phyloP scores from a whole-genome alignment of 2,329 filamentous ascomycete species.

The Chaetomium sp. region DNA sequence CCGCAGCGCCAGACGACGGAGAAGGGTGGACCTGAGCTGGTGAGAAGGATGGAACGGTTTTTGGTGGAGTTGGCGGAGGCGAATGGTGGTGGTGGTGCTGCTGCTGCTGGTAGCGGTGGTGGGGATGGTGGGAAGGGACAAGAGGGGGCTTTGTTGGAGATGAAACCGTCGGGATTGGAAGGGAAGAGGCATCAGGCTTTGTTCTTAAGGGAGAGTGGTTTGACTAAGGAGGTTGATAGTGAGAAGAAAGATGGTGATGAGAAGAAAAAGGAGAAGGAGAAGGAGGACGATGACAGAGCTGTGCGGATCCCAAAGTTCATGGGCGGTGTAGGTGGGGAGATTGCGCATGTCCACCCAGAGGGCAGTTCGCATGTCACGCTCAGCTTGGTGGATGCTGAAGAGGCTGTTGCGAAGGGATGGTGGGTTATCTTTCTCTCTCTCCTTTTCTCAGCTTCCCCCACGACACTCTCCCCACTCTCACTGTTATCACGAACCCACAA shows the following conservation, averaged over 20 bases:
- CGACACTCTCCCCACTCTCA: too few relatives aligned
- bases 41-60: constrained; percentile 24
- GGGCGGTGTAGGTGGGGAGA: constrained; percentile 26
- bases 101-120: constrained; percentile 19
- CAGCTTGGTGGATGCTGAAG: constrained; percentile 33
- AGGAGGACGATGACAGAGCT: not conserved
- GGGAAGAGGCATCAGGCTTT: constrained; percentile 28
- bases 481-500: too few relatives aligned
- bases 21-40: constrained; percentile 9
- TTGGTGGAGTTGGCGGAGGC: constrained; percentile 19
- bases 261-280: not conserved
- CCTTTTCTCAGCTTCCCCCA: too few relatives aligned
- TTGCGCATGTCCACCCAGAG: constrained; percentile 35
- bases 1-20: constrained; percentile 35
- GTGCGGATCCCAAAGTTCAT: constrained; percentile 13
- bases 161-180: constrained; percentile 29
- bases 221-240: not conserved
- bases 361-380: constrained; percentile 34
- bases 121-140: constrained; percentile 23
- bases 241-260: not conserved
- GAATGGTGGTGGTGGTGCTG: too few relatives aligned
- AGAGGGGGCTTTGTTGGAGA: constrained; percentile 20
- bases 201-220: constrained; percentile 18
- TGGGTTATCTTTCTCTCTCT: too few relatives aligned
- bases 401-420: constrained; percentile 30